Conservation (phyloP, 371 early-diverging fungal species). For the Rhizopus delemar region DNA sequence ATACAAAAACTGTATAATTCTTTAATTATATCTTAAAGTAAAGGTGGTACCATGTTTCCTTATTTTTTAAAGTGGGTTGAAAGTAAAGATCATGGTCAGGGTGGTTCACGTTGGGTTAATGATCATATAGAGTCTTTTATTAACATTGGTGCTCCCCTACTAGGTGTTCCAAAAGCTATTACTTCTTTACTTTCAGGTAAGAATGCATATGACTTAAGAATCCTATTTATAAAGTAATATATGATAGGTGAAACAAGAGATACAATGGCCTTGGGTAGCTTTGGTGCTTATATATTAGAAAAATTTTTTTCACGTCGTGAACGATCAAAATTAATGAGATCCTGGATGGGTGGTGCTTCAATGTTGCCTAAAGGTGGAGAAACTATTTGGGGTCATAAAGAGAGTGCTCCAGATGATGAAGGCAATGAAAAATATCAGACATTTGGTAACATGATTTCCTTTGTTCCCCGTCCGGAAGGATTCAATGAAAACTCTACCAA, state of each 20-base stretch:
- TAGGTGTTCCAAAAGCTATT: constrained; percentile 89
- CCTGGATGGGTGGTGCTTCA: constrained; percentile 80
- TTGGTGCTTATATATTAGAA: constrained; percentile 81
- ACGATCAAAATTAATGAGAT: constrained; percentile 75
- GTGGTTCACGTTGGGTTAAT: constrained; percentile 79
- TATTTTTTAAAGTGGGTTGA: constrained; percentile 95
- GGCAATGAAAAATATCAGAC: constrained; percentile 27
- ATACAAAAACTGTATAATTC: background rate
- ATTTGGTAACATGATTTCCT: constrained; percentile 46
- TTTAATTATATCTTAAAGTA: too few relatives aligned
- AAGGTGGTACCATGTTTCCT: constrained; percentile 57
- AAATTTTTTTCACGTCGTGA: constrained; percentile 82
- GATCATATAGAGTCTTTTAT: constrained; percentile 82
- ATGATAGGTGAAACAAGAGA: constrained; percentile 75
- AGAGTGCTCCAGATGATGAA: constrained; percentile 70
- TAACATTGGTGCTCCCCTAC: constrained; percentile 86
- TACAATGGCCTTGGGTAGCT: constrained; percentile 79
- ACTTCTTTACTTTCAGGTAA: constrained; percentile 63
- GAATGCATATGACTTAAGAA: too few relatives aligned
- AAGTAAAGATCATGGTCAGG: constrained; percentile 70
- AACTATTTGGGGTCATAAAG: constrained; percentile 75
- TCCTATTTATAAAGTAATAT: background rate
- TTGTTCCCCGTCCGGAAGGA: constrained; percentile 27
- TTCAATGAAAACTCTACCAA: constrained; percentile 18
- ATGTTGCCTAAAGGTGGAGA: constrained; percentile 90